Conservation (phyloP, 2,329 filamentous ascomycete genomes). For the Helicocarpus griseus region DNA sequence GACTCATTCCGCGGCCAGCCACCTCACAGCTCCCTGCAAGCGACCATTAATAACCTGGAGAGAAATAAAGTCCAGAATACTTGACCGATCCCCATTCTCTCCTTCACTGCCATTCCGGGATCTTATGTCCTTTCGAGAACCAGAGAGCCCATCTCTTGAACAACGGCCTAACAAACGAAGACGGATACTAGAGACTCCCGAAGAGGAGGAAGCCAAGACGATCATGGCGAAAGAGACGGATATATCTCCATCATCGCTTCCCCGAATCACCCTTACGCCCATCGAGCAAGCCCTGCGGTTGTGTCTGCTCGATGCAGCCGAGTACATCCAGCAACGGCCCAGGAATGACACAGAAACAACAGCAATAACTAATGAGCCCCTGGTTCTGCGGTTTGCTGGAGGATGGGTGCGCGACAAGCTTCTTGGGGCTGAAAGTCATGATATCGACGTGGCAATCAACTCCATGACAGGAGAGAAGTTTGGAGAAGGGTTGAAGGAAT, state of each 20-base stretch:
- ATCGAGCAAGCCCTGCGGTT: conserved; percentile 62
- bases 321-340: conserved; percentile 44
- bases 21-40: background rate
- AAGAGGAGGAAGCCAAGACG: conserved; percentile 4
- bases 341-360: conserved; percentile 30
- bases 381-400: conserved; percentile 39
- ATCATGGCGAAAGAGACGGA: conserved; percentile 16
- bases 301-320: conserved; percentile 75
- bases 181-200: conserved; percentile 19
- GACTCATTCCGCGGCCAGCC: background rate
- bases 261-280: conserved; percentile 51
- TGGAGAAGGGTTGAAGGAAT: conserved; percentile 34
- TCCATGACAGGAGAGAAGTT: conserved; percentile 42
- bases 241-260: conserved; percentile 11
- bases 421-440: conserved; percentile 36
- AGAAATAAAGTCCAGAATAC: background rate
- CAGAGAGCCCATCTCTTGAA: conserved; percentile 11
- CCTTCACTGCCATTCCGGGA: background rate
- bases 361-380: conserved; percentile 12
- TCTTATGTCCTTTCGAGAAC: conserved; percentile 21
- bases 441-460: conserved; percentile 42
- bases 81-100: background rate
- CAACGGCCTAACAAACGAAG: conserved; percentile 24
- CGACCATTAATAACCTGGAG: background rate
- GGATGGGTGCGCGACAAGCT: conserved; percentile 44